Conservation (phyloP, 164 flowering plant genomes). For the Vitis vinifera region DNA sequence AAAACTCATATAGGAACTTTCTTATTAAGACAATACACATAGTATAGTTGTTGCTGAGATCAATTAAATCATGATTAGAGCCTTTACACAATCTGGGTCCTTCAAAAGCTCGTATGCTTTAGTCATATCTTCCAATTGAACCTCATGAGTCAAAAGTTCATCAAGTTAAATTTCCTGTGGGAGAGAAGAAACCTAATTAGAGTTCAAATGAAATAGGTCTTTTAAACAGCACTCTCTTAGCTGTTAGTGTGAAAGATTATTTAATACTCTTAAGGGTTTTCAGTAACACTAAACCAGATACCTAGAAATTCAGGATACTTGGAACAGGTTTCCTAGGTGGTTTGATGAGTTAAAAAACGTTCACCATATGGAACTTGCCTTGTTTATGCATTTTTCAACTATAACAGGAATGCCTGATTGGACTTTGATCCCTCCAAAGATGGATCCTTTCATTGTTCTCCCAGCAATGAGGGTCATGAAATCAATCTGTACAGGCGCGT, state of each 20-base stretch:
- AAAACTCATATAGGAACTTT: too few relatives aligned
- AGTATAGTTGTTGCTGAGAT: too few relatives aligned
- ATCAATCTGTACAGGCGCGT: slow-evolving; percentile 13
- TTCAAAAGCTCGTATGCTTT: slow-evolving; percentile 27
- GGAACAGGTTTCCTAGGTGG: neutral
- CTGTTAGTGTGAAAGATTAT: too few relatives aligned
- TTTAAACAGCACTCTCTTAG: too few relatives aligned
- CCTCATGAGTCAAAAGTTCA: slow-evolving; percentile 42
- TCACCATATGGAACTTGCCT: slow-evolving; percentile 21
- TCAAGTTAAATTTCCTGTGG: slow-evolving; percentile 45
- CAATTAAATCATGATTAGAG: slow-evolving; percentile 28
- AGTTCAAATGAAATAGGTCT: too few relatives aligned
- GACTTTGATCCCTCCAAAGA: slow-evolving; percentile 47
- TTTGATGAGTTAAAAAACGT: neutral
- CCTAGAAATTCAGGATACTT: too few relatives aligned
- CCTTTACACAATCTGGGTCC: slow-evolving; percentile 41
- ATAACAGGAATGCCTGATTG: slow-evolving; percentile 39
- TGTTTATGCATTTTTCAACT: slow-evolving; percentile 35
- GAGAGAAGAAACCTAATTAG: neutral
- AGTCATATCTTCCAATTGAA: slow-evolving; percentile 37
- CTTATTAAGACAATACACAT: too few relatives aligned
- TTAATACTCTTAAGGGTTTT: too few relatives aligned
- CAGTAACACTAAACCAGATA: too few relatives aligned
- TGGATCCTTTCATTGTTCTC: slow-evolving; percentile 37
- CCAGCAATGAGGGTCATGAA: slow-evolving; percentile 20